Evolutionary conservation across 2,329 filamentous ascomycete species (phyloP).

Genomic region (Daldinia sp.): DNA sequence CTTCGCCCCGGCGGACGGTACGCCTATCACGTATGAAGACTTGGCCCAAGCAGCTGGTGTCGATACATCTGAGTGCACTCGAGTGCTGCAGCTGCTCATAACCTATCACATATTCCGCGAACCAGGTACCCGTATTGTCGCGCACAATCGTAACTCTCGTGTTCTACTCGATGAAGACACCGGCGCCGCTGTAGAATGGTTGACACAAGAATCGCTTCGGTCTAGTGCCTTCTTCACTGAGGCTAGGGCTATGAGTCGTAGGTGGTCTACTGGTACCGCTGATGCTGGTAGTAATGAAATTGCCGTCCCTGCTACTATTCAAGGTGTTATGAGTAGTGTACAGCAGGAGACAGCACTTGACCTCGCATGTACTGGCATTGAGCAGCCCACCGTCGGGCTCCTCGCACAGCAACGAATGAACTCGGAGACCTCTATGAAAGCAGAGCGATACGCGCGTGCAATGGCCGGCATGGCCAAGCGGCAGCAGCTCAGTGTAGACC

Average conservation of each 20-base stretch:
- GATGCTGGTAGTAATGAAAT: neutral
- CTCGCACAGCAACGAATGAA: constrained; percentile 17
- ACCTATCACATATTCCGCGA: constrained; percentile 39
- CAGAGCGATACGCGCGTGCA: constrained; percentile 35
- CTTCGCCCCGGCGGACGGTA: constrained; percentile 32
- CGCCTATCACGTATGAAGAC: constrained; percentile 34
- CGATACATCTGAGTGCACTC: constrained; percentile 29
- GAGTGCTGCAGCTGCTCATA: constrained; percentile 37
- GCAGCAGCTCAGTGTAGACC: constrained; percentile 28
- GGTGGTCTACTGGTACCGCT: constrained; percentile 24
- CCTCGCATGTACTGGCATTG: constrained; percentile 9
- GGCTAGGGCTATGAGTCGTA: constrained; percentile 19
- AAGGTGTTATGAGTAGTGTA: neutral
- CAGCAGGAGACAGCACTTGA: constrained; percentile 8
- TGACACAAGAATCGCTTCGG: constrained; percentile 33
- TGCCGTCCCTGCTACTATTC: neutral
- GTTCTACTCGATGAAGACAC: constrained; percentile 37
- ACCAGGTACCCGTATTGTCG: constrained; percentile 35
- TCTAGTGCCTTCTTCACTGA: constrained; percentile 36
- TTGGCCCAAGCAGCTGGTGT: constrained; percentile 29
- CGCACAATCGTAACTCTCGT: constrained; percentile 36
- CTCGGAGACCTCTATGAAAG: constrained; percentile 23
- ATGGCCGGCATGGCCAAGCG: constrained; percentile 39
- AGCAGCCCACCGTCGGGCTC: constrained; percentile 25
- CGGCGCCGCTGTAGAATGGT: constrained; percentile 35